phyloP scores from a whole-genome alignment of 140 eudicot genomes.

The Flaveria floridana region DNA sequence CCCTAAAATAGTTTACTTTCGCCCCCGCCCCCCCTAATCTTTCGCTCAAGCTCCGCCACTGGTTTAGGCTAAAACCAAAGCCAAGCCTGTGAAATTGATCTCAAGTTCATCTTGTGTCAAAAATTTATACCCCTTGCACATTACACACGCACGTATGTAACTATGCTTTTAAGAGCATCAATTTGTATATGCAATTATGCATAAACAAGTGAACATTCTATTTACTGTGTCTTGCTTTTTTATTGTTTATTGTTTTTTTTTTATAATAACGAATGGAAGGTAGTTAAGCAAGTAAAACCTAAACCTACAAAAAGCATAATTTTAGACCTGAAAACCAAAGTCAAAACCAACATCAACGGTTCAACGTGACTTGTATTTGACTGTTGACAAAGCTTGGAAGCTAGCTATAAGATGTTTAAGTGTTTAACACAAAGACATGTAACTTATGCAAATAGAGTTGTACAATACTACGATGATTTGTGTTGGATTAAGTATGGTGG shows the following conservation, averaged over 20 bases:
- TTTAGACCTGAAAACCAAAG: not conserved
- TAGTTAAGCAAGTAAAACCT: constrained; percentile 24
- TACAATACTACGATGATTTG: constrained; percentile 1
- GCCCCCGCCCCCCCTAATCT: no score
- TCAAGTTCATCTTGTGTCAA: not conserved
- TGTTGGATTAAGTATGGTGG: constrained; percentile 39
- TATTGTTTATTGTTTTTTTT: not conserved
- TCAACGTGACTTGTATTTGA: constrained; percentile 16
- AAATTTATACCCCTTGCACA: not conserved
- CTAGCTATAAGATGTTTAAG: not conserved
- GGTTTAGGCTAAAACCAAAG: not conserved
- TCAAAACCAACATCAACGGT: constrained; percentile 17
- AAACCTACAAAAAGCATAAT: constrained; percentile 15
- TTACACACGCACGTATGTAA: not conserved
- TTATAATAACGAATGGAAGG: not conserved
- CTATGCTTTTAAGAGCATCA: not conserved
- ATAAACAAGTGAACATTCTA: not conserved
- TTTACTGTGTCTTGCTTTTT: not conserved
- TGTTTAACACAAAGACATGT: constrained; percentile 8
- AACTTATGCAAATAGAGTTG: constrained; percentile 24
- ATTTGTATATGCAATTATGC: not conserved
- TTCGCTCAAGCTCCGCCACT: no score
- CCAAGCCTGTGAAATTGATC: not conserved
- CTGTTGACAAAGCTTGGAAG: constrained; percentile 11
- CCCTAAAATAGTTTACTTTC: no score